phyloP scores from a whole-genome alignment of 2,329 filamentous ascomycete species.

The Cladosporium cucumerinum region DNA sequence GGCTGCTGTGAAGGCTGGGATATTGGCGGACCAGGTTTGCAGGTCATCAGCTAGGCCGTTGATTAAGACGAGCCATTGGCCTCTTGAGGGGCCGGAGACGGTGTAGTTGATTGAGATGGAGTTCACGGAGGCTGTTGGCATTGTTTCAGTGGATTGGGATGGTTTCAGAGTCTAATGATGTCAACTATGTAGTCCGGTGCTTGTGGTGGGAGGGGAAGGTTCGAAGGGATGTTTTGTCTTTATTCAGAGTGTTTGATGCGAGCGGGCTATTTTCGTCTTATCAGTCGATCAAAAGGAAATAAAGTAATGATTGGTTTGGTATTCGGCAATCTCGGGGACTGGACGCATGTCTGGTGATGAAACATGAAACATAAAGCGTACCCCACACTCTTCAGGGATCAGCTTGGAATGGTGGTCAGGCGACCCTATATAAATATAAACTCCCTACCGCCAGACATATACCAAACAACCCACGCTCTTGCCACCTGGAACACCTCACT shows the following conservation, averaged over 20 bases:
- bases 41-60: constrained; percentile 28
- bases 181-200: background rate
- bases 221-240: background rate
- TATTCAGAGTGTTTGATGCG: background rate
- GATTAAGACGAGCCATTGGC: constrained; percentile 22
- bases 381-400: background rate
- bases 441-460: background rate
- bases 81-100: background rate
- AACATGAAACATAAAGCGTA: background rate
- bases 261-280: background rate
- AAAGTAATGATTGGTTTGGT: background rate
- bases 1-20: constrained; percentile 20
- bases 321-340: background rate
- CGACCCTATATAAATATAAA: background rate
- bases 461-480: background rate
- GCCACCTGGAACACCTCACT: background rate
- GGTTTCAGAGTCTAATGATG: background rate
- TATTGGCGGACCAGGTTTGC: constrained; percentile 22
- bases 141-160: background rate
- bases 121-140: constrained; percentile 20
- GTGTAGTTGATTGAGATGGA: constrained; percentile 23
- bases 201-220: background rate
- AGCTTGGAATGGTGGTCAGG: background rate
- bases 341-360: background rate
- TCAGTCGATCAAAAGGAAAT: background rate